These are phyloP conservation scores for Cymbopogon citratus DNA, from an alignment of 176 grass and related monocot genomes.

Conservation along the genomic window DNA sequence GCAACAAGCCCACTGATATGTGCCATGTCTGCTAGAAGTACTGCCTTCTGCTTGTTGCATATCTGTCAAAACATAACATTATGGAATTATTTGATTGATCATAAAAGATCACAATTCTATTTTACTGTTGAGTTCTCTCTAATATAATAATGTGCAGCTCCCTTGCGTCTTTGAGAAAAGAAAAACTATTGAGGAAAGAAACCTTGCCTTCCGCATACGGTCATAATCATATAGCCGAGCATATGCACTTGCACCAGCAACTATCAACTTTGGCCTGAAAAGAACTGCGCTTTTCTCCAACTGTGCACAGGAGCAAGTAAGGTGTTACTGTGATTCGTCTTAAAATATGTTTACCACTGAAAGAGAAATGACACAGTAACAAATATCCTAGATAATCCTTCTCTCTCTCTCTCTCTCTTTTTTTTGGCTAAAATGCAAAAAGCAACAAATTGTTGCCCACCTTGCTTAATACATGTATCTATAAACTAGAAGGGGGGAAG, in stretches of 20 bases:
- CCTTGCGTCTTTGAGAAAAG: not conserved
- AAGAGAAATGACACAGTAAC: constrained; percentile 7
- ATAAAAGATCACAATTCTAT: not conserved
- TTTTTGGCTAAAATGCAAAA: constrained; percentile 7
- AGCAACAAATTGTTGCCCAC: not conserved
- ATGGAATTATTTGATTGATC: constrained; percentile 24
- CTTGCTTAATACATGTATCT: not conserved
- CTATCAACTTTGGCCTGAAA: constrained; percentile 94
- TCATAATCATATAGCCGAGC: constrained; percentile 91
- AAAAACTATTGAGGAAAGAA: not conserved
- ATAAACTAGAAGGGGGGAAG: not conserved
- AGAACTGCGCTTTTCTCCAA: constrained; percentile 88
- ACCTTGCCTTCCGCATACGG: constrained; percentile 77
- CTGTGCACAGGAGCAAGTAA: constrained; percentile 31
- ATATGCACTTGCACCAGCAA: constrained; percentile 98
- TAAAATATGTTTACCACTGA: constrained; percentile 29
- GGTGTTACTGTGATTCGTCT: constrained; percentile 11
- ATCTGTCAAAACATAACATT: constrained; percentile 48
- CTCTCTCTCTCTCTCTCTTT: not conserved
- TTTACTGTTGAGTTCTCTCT: not conserved
- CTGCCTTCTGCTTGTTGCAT: constrained; percentile 96
- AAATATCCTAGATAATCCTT: constrained; percentile 26
- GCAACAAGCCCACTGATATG: constrained; percentile 97
- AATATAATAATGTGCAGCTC: not conserved
- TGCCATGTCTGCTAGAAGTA: constrained; percentile 98